phyloP scores from a whole-genome alignment of 257 asterid genomes.

The Hygrophila difformis region DNA sequence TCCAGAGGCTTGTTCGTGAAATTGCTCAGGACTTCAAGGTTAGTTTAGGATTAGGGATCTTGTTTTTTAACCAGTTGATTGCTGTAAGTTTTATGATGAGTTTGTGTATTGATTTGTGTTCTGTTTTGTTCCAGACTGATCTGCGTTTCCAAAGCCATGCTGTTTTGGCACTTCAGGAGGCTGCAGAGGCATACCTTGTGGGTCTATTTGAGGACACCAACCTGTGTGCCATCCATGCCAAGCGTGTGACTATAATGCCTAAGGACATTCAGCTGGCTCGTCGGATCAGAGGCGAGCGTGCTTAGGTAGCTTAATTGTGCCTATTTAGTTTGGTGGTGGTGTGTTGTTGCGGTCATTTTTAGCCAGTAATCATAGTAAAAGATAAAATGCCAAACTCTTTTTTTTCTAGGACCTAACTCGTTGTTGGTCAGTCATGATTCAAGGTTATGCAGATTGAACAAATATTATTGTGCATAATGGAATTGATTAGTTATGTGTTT shows the following conservation, averaged over 20 bases:
- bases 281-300: slow-evolving; percentile 29
- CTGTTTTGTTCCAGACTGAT: slow-evolving; percentile 23
- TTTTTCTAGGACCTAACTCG: too few species aligned
- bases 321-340: background rate
- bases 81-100: too few species aligned
- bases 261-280: slow-evolving; percentile 31
- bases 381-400: too few species aligned
- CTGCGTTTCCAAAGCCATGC: slow-evolving; percentile 30
- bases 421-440: too few species aligned
- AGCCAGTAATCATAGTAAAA: too few species aligned
- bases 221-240: slow-evolving; percentile 30
- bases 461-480: too few species aligned
- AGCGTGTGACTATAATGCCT: slow-evolving; percentile 29
- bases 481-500: too few species aligned
- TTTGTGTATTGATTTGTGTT: background rate
- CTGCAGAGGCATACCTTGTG: slow-evolving; percentile 28
- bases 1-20: slow-evolving; percentile 35
- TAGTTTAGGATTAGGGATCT: background rate
- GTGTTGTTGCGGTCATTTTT: too few species aligned
- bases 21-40: slow-evolving; percentile 29
- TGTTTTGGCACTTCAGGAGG: slow-evolving; percentile 29
- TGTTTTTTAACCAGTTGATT: too few species aligned
- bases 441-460: too few species aligned
- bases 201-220: slow-evolving; percentile 30
- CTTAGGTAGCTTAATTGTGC: slow-evolving; percentile 19